Percentiles rank a stretch among this genome's conserved stretches.
Conservation (phyloP, 2,329 filamentous ascomycete genomes). For the Escovopsis sp. region DNA sequence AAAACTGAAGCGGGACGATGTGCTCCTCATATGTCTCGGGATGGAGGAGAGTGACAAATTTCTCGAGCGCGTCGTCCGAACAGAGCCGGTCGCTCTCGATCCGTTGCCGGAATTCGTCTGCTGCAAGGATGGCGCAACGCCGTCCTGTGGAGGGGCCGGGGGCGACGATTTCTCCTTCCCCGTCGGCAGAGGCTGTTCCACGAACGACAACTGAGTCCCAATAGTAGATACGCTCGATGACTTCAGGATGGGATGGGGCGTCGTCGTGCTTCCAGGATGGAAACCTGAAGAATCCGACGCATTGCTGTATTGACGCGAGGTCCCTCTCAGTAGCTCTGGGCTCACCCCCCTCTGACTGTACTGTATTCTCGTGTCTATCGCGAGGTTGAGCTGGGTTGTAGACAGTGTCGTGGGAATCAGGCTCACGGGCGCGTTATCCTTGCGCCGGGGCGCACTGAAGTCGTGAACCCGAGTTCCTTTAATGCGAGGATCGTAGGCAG, state of each 20-base stretch:
- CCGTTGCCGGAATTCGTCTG: constrained; percentile 9
- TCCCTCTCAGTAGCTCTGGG: not conserved
- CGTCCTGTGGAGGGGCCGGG: constrained; percentile 26
- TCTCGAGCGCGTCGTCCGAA: constrained; percentile 22
- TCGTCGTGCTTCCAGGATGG: constrained; percentile 6
- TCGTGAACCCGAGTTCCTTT: constrained; percentile 50
- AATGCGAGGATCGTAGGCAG: constrained; percentile 47
- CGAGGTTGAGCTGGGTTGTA: constrained; percentile 5
- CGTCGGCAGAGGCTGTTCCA: constrained; percentile 4
- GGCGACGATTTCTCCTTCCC: constrained; percentile 11
- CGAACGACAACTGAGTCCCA: constrained; percentile 7
- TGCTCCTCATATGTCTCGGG: constrained; percentile 57
- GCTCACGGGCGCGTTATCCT: constrained; percentile 13
- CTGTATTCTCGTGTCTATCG: constrained; percentile 8
- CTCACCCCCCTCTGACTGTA: not conserved
- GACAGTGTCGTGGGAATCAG: constrained; percentile 7
- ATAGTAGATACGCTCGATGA: constrained; percentile 15
- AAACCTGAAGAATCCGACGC: constrained; percentile 12
- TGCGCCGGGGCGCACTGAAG: constrained; percentile 46
- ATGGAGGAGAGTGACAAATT: constrained; percentile 39
- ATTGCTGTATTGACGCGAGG: constrained; percentile 16
- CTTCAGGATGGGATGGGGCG: constrained; percentile 10
- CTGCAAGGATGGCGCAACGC: constrained; percentile 9
- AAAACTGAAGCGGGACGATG: constrained; percentile 68
- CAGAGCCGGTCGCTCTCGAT: constrained; percentile 12